Evolutionary conservation across 305 asterid species (phyloP), one percentile per base, ranked within the genome.

Genomic region (Fraxinus nigra): DNA sequence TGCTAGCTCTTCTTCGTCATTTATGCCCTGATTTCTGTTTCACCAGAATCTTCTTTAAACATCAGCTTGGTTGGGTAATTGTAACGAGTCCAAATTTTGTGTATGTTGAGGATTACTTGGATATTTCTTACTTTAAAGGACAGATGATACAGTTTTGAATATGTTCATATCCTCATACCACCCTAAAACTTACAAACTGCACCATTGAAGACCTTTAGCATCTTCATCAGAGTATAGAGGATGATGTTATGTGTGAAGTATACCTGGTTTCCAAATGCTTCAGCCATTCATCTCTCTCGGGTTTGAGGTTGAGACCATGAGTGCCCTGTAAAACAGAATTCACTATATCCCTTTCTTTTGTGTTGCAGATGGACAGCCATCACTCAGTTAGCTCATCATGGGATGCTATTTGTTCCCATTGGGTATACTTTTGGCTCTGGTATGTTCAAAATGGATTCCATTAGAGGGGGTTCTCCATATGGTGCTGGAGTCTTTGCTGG

Each of bases 401-500:
- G 98, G 8, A 92, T 93, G 98, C 90, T 95, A 16, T 95, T 90
- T 85, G 96, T 95, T 81, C 98, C 98, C 20, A 90, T 92, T 56
- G 95, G 92, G 10, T 89, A 90, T 87, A 90, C 93, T 1, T 92
- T 95, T 81, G 98, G 97, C 54, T 97, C 97, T 0, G 97, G 93
- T 35, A 92, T 92, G 97, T 95, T 93, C 88, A 93, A 90, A 82
- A 90, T 93, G 95, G 95, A 93, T 83, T 87, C 93, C 32, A 83
- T 89, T 1, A 83, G 95, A 83, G 97, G 98, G 20, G 98, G 98
- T 61, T 83, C 98, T 72, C 95, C 97, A 0, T 95, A 93, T 11
- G 98, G 98, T 24, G 98, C 94, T 10, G 98, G 98, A 63, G 98
- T 92, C 8, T 92, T 89, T 76, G 98, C 97, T 14, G 98, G 97